Conservation (phyloP, 305 asterid species). For the Striga hermonthica region DNA sequence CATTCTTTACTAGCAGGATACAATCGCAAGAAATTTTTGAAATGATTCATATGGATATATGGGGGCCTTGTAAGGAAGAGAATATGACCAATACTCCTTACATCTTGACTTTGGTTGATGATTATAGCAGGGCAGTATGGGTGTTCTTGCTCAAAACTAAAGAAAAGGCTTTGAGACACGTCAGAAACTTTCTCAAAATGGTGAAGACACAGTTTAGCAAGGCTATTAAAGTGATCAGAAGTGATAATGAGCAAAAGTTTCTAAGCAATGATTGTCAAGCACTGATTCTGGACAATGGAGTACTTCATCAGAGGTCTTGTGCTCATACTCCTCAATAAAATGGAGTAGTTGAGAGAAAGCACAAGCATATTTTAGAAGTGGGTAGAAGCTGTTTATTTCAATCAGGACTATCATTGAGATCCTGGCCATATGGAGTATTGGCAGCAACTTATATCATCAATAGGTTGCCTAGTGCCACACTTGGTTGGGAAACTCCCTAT, state of each 20-base stretch:
- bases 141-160: background rate
- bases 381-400: background rate
- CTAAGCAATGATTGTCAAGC: no score
- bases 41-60: background rate
- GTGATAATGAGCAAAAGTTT: background rate
- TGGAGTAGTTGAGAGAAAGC: background rate
- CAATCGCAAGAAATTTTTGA: background rate
- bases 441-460: no score
- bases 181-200: background rate
- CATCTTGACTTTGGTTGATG: background rate
- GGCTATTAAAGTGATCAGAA: background rate
- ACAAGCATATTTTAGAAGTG: background rate
- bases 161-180: background rate
- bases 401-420: no score
- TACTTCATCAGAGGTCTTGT: background rate
- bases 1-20: background rate
- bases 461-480: background rate
- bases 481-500: background rate
- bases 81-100: background rate
- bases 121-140: background rate
- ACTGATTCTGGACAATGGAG: background rate
- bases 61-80: background rate
- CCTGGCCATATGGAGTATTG: no score
- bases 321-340: background rate
- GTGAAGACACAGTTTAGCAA: background rate